Base-by-base conservation (phyloP, 2,329 filamentous ascomycete genomes). In the Beauveria sp. region DNA sequence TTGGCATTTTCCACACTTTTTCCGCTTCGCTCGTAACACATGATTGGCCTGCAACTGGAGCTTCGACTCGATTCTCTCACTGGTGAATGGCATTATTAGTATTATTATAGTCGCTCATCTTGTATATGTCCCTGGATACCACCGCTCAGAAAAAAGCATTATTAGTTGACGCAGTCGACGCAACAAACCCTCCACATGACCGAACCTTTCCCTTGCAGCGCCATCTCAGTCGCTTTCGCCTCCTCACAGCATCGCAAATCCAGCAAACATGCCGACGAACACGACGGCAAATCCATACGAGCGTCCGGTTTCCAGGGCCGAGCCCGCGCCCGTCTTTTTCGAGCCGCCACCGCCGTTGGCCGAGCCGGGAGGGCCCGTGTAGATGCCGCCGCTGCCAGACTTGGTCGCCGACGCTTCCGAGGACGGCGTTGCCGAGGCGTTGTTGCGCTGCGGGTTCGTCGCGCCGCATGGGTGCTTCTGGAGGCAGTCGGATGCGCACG, bases 401-500 rank as follows among this genome's bases (percentile, higher is more conserved):
- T 67, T 58, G 52, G 68, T 60, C 16, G 66, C 61, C 24, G 69
- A 73, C 59, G 73, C 71, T 26, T 77, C 75, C 18, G 79, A 71
- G 10, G 76, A 74, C 18, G 79, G 74, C 20, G 77, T 75, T 8
- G 79, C 74, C 7, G 83, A 83, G 5, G 72, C 68, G 74, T 90
- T 91, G 72, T 78, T 74, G 61, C 78, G 79, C 48, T 74, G 82
- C 16, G 90, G 89, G 70, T 83, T 77, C 67, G 79, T 79, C 43
- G 89, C 89, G 71, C 90, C 89, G 73, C 90, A 93, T 3, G 86
- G 88, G 75, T 91, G 78, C 65, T 92, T 76, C 67, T 83, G 69
- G 61, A 82, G 80, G 77, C 89, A 93, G 61, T 74, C 68, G 63
- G 76, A 74, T n/a, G 81, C 73, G 72, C 89, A 92, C 67, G 80